A percentile compares a stretch with the other conserved stretches of the same genome.
These are phyloP conservation scores for Nemania sp. DNA, from an alignment of 2,329 filamentous ascomycete species.

Conservation along the genomic window DNA sequence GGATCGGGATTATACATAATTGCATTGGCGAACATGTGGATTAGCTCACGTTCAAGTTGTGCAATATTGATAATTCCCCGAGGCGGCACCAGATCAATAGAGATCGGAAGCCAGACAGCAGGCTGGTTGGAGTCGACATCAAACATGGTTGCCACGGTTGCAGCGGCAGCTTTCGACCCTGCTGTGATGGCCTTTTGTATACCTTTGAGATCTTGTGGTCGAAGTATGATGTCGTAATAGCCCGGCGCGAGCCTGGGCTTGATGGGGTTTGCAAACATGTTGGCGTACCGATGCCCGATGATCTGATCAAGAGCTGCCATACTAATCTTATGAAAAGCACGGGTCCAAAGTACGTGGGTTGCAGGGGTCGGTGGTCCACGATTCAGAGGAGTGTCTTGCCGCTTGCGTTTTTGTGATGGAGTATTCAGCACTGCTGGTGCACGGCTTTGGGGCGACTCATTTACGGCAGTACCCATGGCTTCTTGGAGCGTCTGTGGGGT, in stretches of 20 bases:
- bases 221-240: slow-evolving; percentile 73
- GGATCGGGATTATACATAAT: slow-evolving; percentile 97
- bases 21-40: slow-evolving; percentile 96
- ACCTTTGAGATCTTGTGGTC: slow-evolving; percentile 76
- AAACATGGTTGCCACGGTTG: slow-evolving; percentile 63
- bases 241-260: slow-evolving; percentile 76
- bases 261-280: slow-evolving; percentile 77
- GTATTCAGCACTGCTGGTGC: slow-evolving; percentile 45
- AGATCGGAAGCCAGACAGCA: slow-evolving; percentile 68
- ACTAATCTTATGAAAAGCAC: slow-evolving; percentile 74
- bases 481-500: slow-evolving; percentile 61
- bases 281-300: slow-evolving; percentile 75
- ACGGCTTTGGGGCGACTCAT: slow-evolving; percentile 53
- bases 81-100: slow-evolving; percentile 79
- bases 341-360: slow-evolving; percentile 74
- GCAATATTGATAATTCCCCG: slow-evolving; percentile 90
- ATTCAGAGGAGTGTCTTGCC: slow-evolving; percentile 55
- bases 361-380: slow-evolving; percentile 57
- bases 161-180: slow-evolving; percentile 43
- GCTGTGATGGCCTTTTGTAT: slow-evolving; percentile 67
- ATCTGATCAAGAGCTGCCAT: slow-evolving; percentile 76
- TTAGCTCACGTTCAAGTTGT: slow-evolving; percentile 89
- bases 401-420: slow-evolving; percentile 58
- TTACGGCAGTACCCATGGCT: slow-evolving; percentile 58
- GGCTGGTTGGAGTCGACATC: slow-evolving; percentile 61